Base-by-base conservation (phyloP, 1,139 yeast species). In the Yamadazyma siamensis region DNA sequence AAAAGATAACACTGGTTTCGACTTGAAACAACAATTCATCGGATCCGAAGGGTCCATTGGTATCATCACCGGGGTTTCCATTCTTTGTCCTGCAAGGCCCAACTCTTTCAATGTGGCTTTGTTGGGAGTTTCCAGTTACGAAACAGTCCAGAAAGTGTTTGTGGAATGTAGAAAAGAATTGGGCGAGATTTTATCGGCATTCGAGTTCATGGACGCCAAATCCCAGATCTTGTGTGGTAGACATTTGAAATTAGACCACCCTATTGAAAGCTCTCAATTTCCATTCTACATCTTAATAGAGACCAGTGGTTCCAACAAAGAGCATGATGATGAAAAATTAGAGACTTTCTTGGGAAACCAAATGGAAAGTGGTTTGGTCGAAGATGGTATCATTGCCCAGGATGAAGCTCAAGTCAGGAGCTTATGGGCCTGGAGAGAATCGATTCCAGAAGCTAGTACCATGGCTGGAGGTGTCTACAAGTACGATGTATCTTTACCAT, bases 361-460 rank as follows among this genome's bases (percentile, higher is more conserved):
- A 19, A 83, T 91, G 88, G 95, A 85, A 54, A 75, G 76, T 25
- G 97, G 83, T 26, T 59, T 80, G 28, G 94, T 91, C 20, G 70
- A 72, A 14, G 97, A 91, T 54, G 98, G 98, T 46, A 91, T 87
- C 28, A 85, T 91, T 42, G 96, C 98, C 4, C 96, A 88, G 59
- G 97, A 88, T 57, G 95, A 86, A 58, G 71, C 94, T 3, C 97
- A 91, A 58, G 65, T 84, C 40, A 71, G 71, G 40, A 79, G 78
- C 38, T 71, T 91, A 47, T 91, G 98, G 98, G 65, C 79, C 20
- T 89, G 97, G 96, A 79, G 98, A 64, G 98, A 91, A 59, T 72
- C 81, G 41, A 77, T 89, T 44, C 88, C 96, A 20, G 98, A 91
- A 62, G 89, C 96, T 8, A 73, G 86, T 13, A 82, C 88, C 28